A percentile compares a stretch with the other conserved stretches of the same genome.
These are phyloP conservation scores for Xylaria cubensis DNA, from an alignment of 495 filamentous ascomycete species.

Conservation along the genomic window DNA sequence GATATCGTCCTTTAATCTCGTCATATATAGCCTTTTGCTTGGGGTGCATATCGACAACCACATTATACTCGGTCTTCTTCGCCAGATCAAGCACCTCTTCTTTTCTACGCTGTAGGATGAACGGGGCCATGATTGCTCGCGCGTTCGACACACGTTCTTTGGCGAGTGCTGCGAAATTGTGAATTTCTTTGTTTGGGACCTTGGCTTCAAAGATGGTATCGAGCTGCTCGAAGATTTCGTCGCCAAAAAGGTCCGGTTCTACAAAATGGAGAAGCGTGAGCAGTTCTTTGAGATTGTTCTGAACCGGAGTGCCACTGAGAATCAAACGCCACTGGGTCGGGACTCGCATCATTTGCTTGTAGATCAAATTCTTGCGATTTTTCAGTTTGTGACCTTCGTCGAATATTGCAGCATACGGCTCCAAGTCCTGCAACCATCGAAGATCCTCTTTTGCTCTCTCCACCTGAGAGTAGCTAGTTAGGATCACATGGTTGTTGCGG, in stretches of 20 bases:
- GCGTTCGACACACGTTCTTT: conserved; percentile 84
- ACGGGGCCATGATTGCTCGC: conserved; percentile 91
- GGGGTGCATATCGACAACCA: conserved; percentile 77
- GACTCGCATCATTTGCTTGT: conserved; percentile 80
- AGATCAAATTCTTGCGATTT: conserved; percentile 80
- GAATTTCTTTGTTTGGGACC: conserved; percentile 76
- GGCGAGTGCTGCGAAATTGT: conserved; percentile 79
- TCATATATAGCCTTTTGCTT: conserved; percentile 75
- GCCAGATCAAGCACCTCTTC: conserved; percentile 92
- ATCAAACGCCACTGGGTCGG: conserved; percentile 79
- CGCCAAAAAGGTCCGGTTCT: conserved; percentile 79
- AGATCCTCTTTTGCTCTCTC: conserved; percentile 49
- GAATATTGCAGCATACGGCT: conserved; percentile 75
- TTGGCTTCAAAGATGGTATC: conserved; percentile 88
- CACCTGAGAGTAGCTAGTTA: conserved; percentile 79
- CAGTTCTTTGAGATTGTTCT: conserved; percentile 95
- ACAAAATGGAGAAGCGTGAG: conserved; percentile 89
- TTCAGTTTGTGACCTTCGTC: conserved; percentile 94
- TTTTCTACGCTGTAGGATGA: conserved; percentile 92
- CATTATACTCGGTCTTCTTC: conserved; percentile 76
- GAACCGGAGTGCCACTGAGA: conserved; percentile 90
- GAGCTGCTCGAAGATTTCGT: conserved; percentile 72
- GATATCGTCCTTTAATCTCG: conserved; percentile 47
- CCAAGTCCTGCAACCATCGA: conserved; percentile 42
- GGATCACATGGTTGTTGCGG: conserved; percentile 73